Evolutionary conservation across 2,329 filamentous ascomycete species (phyloP).

Genomic region (Pseudogymnoascus verrucosus): DNA sequence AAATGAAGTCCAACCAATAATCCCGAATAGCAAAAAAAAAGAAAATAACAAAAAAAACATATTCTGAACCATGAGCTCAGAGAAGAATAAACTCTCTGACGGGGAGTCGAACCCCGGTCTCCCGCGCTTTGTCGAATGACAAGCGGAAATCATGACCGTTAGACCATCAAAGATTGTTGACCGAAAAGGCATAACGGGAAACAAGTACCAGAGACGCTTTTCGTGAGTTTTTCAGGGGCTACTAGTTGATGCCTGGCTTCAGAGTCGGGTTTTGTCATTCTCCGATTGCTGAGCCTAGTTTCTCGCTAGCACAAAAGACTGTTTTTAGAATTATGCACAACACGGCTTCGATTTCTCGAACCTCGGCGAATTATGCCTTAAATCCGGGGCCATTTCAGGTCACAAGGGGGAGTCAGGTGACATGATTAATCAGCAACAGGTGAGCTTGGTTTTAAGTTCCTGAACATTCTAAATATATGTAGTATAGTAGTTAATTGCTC

Average conservation of each 20-base stretch:
- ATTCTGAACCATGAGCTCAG: slow-evolving; percentile 7
- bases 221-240: background rate
- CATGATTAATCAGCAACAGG: background rate
- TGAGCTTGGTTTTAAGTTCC: background rate
- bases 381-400: slow-evolving; percentile 1
- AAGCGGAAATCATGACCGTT: slow-evolving; percentile 25
- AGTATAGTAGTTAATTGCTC: background rate
- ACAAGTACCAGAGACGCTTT: background rate
- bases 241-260: background rate
- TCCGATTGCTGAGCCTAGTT: background rate
- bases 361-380: background rate
- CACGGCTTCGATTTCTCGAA: slow-evolving; percentile 5
- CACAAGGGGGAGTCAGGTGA: background rate
- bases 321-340: background rate
- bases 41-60: background rate
- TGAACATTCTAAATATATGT: background rate
- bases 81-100: slow-evolving; percentile 18
- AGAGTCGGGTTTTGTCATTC: background rate
- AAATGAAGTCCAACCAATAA: background rate
- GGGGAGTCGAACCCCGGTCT: slow-evolving; percentile 24
- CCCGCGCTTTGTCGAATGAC: slow-evolving; percentile 18
- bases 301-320: background rate
- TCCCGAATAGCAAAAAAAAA: background rate
- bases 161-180: too few relatives aligned
- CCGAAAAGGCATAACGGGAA: too few relatives aligned